These are phyloP conservation scores for Pyrus hybrid DNA, from an alignment of 331 rosid genomes.

Conservation along the genomic window DNA sequence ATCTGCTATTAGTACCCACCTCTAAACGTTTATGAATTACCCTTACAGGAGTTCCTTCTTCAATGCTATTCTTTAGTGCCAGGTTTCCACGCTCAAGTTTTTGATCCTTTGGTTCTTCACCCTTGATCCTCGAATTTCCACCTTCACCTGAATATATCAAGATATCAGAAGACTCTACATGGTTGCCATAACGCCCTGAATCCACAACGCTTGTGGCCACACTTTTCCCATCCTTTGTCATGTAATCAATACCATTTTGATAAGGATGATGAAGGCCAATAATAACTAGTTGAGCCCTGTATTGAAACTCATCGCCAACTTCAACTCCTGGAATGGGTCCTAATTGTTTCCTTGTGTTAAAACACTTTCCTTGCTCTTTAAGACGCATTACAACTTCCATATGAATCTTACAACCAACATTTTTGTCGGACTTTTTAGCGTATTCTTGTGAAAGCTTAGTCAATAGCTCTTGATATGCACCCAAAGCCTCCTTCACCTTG, in stretches of 20 bases:
- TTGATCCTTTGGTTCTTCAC: no score
- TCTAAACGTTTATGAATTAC: conserved; percentile 8
- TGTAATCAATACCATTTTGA: conserved; percentile 33
- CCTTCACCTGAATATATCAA: conserved; percentile 43
- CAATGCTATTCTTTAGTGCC: conserved; percentile 38
- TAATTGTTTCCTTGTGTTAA: conserved; percentile 4
- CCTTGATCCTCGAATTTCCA: background rate
- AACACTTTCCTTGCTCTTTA: background rate
- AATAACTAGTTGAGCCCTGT: conserved; percentile 23
- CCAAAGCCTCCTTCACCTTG: conserved; percentile 18
- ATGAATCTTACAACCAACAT: background rate
- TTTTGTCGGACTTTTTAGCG: background rate
- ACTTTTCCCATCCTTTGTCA: background rate
- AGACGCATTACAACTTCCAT: conserved; percentile 11
- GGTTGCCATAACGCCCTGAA: conserved; percentile 19
- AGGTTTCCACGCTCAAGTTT: conserved; percentile 3
- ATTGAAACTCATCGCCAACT: conserved; percentile 1
- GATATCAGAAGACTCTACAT: background rate
- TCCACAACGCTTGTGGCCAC: conserved; percentile 46
- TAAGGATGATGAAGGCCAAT: conserved; percentile 40
- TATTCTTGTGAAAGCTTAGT: background rate
- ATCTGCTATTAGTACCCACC: background rate
- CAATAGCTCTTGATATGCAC: background rate
- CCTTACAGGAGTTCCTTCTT: conserved; percentile 28
- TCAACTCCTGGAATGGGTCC: conserved; percentile 35